phyloP scores from a whole-genome alignment of 179 eudicot genomes.

The Camellia oleifera region DNA sequence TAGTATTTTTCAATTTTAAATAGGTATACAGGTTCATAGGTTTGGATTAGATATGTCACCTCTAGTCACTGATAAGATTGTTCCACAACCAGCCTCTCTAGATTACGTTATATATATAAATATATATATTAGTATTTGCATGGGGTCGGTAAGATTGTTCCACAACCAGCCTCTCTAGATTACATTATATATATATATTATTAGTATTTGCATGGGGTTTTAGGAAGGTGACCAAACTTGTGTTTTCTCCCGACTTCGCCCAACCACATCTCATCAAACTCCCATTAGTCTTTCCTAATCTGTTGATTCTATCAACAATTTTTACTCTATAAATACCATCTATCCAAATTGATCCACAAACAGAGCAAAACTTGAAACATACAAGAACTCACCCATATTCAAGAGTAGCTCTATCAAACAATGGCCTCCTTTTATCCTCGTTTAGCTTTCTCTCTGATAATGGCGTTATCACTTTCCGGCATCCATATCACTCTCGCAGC shows the following conservation, averaged over 20 bases:
- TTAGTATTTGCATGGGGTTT: background rate
- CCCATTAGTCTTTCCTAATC: background rate
- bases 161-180: background rate
- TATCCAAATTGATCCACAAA: background rate
- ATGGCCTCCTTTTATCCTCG: background rate
- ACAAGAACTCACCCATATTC: no score
- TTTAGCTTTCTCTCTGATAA: background rate
- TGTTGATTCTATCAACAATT: no score
- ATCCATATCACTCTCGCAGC: background rate
- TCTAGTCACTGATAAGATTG: no score
- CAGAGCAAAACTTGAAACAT: background rate
- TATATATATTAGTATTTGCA: background rate
- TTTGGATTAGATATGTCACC: no score
- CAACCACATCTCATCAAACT: slow-evolving; percentile 9
- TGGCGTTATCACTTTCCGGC: background rate
- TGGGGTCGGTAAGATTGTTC: no score
- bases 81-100: background rate
- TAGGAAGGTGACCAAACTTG: slow-evolving; percentile 3
- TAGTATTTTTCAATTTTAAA: no score
- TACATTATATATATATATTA: background rate
- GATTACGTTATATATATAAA: background rate
- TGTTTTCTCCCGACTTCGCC: background rate
- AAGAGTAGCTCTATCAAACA: background rate
- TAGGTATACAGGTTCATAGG: no score
- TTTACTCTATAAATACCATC: background rate